These are phyloP conservation scores for Ceratocystis huliohia DNA, from an alignment of 2,329 filamentous ascomycete species.

Conservation along the genomic window DNA sequence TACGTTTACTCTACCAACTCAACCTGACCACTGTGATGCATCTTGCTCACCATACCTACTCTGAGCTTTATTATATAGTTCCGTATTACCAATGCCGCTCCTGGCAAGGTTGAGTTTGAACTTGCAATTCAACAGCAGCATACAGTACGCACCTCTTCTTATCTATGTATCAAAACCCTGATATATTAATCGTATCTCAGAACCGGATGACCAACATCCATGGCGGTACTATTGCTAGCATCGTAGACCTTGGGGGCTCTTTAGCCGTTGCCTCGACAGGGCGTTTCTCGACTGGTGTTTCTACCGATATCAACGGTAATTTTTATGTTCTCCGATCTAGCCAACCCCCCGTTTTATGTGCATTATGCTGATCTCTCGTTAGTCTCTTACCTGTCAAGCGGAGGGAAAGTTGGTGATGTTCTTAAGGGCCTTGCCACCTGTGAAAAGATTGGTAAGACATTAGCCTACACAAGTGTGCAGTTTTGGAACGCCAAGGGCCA, in stretches of 20 bases:
- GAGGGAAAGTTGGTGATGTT: conserved; percentile 44
- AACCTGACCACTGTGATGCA: neutral
- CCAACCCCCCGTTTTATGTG: neutral
- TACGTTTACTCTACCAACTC: conserved; percentile 23
- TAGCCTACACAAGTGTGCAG: conserved; percentile 48
- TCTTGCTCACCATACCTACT: neutral
- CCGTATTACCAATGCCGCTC: conserved; percentile 49
- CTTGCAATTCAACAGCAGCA: conserved; percentile 62
- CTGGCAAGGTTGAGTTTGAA: conserved; percentile 62
- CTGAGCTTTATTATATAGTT: conserved; percentile 37
- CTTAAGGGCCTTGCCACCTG: conserved; percentile 45
- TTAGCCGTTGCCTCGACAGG: conserved; percentile 53
- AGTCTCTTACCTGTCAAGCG: conserved; percentile 52
- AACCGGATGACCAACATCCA: conserved; percentile 67
- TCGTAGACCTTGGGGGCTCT: conserved; percentile 55
- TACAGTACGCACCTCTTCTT: conserved; percentile 40
- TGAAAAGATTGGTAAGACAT: conserved; percentile 52
- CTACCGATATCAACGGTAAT: conserved; percentile 50
- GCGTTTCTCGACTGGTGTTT: conserved; percentile 49
- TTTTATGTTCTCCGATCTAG: neutral
- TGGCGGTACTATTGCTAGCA: conserved; percentile 65
- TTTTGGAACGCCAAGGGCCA: conserved; percentile 49
- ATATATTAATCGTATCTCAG: conserved; percentile 30
- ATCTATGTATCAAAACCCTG: no score
- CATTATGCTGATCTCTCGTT: neutral